These are phyloP conservation scores for Lasiodiplodia gonubiensis DNA, from an alignment of 2,329 filamentous ascomycete genomes.

Conservation along the genomic window DNA sequence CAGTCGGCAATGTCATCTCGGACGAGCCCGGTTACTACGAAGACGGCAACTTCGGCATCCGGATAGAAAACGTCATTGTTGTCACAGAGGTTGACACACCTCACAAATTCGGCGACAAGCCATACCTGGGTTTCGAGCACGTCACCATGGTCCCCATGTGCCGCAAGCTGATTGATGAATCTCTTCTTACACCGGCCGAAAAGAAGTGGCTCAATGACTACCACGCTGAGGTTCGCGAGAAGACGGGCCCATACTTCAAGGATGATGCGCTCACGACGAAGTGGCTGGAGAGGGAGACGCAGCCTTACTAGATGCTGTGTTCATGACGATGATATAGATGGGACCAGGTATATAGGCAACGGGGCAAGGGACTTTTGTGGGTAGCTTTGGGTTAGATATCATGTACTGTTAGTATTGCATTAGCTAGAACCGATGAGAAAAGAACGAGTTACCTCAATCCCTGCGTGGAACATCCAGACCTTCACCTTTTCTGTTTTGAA, in stretches of 20 bases:
- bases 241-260: slow-evolving; percentile 78
- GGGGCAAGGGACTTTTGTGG: not conserved
- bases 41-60: slow-evolving; percentile 90
- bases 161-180: slow-evolving; percentile 79
- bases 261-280: slow-evolving; percentile 71
- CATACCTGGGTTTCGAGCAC: slow-evolving; percentile 93
- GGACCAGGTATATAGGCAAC: not conserved
- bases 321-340: not conserved
- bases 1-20: slow-evolving; percentile 92
- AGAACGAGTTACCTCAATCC: not conserved
- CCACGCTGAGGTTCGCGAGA: slow-evolving; percentile 78
- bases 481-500: no score
- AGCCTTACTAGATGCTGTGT: slow-evolving; percentile 58
- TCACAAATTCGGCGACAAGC: slow-evolving; percentile 89
- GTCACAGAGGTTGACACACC: slow-evolving; percentile 86
- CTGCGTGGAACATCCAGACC: not conserved
- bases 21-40: slow-evolving; percentile 98
- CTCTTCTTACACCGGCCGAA: slow-evolving; percentile 74
- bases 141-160: slow-evolving; percentile 98
- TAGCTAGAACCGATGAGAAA: not conserved
- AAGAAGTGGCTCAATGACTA: slow-evolving; percentile 88
- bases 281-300: slow-evolving; percentile 90
- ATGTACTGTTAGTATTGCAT: slow-evolving; percentile 16
- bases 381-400: slow-evolving; percentile 8
- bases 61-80: slow-evolving; percentile 95